Evolutionary conservation across 495 filamentous ascomycete species (phyloP).

Genomic region (Aspergillus conjunctus): DNA sequence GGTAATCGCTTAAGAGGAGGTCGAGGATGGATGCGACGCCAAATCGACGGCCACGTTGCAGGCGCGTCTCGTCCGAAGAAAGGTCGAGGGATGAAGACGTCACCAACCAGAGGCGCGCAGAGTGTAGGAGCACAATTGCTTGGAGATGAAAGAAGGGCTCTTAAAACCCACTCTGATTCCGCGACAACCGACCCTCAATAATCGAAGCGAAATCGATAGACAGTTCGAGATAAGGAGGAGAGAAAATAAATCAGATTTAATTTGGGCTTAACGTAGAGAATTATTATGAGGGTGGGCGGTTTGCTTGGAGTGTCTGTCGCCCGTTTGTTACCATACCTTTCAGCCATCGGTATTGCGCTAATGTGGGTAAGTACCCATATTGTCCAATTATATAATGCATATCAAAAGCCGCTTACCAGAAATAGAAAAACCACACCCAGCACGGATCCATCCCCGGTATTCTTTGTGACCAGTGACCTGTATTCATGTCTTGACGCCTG

Average conservation of each 20-base stretch:
- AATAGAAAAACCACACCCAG: slow-evolving; percentile 5
- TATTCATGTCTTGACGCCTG: slow-evolving; percentile 13
- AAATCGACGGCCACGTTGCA: slow-evolving; percentile 51
- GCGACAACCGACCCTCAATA: slow-evolving; percentile 20
- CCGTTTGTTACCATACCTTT: slow-evolving; percentile 18
- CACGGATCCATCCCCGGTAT: slow-evolving; percentile 30
- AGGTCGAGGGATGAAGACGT: slow-evolving; percentile 24
- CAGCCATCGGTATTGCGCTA: slow-evolving; percentile 19
- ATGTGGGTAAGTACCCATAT: background rate
- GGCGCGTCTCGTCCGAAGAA: slow-evolving; percentile 39
- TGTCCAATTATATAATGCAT: slow-evolving; percentile 6
- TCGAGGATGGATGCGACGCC: slow-evolving; percentile 34
- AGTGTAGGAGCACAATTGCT: slow-evolving; percentile 11
- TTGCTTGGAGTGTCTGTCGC: slow-evolving; percentile 8
- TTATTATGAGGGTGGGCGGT: slow-evolving; percentile 15
- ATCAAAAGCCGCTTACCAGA: background rate
- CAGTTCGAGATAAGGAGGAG: slow-evolving; percentile 20
- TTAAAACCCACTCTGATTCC: slow-evolving; percentile 12
- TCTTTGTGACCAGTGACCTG: slow-evolving; percentile 1
- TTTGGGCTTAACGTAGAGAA: background rate
- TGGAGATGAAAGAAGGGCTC: slow-evolving; percentile 10
- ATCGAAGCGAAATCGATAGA: slow-evolving; percentile 15
- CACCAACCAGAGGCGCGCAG: slow-evolving; percentile 26
- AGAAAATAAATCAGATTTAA: slow-evolving; percentile 25
- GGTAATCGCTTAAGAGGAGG: slow-evolving; percentile 17